Base-by-base conservation (phyloP, 352 stramenopile genomes). In the Globisporangium irregulare region DNA sequence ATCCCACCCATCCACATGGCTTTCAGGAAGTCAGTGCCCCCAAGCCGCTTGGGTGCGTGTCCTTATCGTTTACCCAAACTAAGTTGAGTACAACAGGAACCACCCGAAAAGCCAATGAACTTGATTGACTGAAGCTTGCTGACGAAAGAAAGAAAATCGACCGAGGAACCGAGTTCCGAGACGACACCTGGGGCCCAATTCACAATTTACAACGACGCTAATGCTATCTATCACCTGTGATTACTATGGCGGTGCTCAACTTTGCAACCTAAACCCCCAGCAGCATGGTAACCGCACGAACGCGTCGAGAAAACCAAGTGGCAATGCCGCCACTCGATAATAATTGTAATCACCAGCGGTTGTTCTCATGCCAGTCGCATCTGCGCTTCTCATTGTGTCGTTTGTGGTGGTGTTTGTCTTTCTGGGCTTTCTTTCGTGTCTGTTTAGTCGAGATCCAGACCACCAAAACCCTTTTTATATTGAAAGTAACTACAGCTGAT, bases 251-350 rank as follows among this genome's bases (percentile, higher is more conserved):
- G 25, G 34, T 59, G 25, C n/a, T 59, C 54, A 59, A 14, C 54
- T 22, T 12, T 34, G 22, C 18, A 29, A 15, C 54, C 27, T 24
- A 50, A 50, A 48, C 51, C n/a, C 54, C 20, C 25, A 5, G 7
- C 3, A 57, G 53, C 29, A 22, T 20, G 53, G 20, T 14, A 24
- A 59, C 7, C 54, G 54, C 54, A 59, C 54, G 54, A 43, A 12
- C 25, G 54, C 15, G 54, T 59, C 54, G 54, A 29, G 54, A 59
- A n/a, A 59, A 43, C 54, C 54, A 25, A 59, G 15, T 59, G 54
- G 54, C 14, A 59, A 4, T 22, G 24, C 25, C 15, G 15, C 24
- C 53, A 24, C n/a, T 56, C 50, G 14, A 56, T 27, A 18, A 56
- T 55, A 22, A 25, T 32, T 32, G 27, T 6, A 22, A 56, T 18